phyloP scores from a whole-genome alignment of 192 early-diverging fungal species.

The Linnemannia schmuckeri region DNA sequence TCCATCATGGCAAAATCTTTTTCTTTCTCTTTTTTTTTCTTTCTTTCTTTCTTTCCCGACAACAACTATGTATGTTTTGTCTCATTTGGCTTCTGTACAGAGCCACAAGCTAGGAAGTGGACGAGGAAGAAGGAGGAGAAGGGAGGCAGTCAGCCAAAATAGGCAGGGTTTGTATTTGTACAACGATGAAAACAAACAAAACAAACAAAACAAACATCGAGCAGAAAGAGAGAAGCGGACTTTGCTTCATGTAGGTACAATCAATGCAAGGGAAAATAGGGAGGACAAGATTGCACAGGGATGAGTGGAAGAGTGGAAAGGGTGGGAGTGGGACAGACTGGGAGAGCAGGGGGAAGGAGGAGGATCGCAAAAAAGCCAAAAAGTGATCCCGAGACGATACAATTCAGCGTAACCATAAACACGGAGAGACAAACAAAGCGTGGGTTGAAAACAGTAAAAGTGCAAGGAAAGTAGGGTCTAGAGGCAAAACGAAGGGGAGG shows the following conservation, averaged over 20 bases:
- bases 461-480: background rate
- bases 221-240: background rate
- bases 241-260: background rate
- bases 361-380: background rate
- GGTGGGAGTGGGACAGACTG: too few relatives aligned
- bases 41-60: background rate
- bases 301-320: background rate
- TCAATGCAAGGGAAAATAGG: background rate
- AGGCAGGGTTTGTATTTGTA: conserved; percentile 1
- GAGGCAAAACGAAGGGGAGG: background rate
- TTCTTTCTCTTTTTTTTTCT: background rate
- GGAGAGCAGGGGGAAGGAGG: background rate
- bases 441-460: background rate
- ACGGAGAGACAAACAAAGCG: background rate
- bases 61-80: too few relatives aligned
- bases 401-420: too few relatives aligned
- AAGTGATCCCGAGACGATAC: too few relatives aligned
- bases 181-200: background rate
- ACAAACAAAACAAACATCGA: background rate
- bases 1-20: background rate
- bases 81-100: too few relatives aligned
- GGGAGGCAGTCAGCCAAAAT: background rate
- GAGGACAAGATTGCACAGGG: background rate
- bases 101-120: background rate
- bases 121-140: background rate